Conservation (phyloP, 2,329 filamentous ascomycete species). For the Myriangium duriaei region DNA sequence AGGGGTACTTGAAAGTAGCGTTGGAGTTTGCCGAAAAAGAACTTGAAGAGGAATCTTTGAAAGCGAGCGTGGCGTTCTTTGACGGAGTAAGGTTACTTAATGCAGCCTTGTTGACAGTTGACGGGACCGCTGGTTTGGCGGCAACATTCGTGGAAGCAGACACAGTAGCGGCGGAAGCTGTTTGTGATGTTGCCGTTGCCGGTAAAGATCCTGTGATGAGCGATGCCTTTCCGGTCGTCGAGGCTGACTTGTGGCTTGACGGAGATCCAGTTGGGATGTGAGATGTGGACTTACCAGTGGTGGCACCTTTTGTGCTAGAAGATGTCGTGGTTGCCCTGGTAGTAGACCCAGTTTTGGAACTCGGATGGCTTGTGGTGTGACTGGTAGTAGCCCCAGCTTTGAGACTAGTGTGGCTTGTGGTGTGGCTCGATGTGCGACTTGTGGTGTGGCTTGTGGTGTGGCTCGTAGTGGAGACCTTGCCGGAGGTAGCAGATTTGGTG, state of each 20-base stretch:
- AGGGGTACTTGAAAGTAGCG: conserved; percentile 4
- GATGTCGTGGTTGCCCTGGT: no score
- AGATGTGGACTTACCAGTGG: no score
- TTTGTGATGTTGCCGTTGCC: not conserved
- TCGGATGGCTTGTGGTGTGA: no score
- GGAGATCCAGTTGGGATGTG: no score
- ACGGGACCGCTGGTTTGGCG: not conserved
- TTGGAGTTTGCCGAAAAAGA: not conserved
- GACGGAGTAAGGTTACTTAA: not conserved
- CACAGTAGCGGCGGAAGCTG: not conserved
- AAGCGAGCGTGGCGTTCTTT: not conserved
- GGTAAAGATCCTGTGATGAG: not conserved
- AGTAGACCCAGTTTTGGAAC: no score
- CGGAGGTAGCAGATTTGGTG: no score
- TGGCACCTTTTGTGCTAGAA: no score
- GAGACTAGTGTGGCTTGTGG: no score
- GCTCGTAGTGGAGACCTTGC: no score
- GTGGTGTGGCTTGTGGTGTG: no score
- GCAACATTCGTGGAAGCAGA: not conserved
- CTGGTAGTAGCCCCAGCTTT: no score
- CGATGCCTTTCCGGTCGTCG: not conserved
- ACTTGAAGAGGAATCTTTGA: not conserved
- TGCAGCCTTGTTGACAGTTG: not conserved
- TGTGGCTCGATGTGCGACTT: no score
- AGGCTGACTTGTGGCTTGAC: not conserved